phyloP scores from a whole-genome alignment of 2,329 filamentous ascomycete species.

The Trichoderma guizhouense region DNA sequence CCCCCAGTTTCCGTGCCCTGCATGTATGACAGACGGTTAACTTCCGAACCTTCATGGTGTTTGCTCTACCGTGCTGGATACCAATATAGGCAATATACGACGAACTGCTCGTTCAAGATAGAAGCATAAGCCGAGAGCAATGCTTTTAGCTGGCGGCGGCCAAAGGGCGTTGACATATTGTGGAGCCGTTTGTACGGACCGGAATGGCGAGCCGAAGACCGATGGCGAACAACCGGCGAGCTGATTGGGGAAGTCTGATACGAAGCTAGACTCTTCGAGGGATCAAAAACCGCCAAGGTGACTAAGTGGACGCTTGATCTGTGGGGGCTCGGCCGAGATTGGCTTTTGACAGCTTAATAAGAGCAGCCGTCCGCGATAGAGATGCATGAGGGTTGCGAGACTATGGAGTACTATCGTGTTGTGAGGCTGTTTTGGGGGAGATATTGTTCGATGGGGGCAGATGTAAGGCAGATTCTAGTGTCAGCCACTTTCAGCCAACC shows the following conservation, averaged over 20 bases:
- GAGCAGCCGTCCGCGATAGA: not conserved
- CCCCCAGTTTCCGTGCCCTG: slow-evolving; percentile 26
- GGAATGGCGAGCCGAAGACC: slow-evolving; percentile 1
- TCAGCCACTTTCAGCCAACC: not conserved
- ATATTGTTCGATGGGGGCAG: not conserved
- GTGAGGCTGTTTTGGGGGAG: not conserved
- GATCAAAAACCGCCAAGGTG: slow-evolving; percentile 18
- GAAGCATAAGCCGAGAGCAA: slow-evolving; percentile 12
- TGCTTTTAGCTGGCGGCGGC: slow-evolving; percentile 12
- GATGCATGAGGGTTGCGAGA: not conserved
- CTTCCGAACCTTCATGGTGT: slow-evolving; percentile 25
- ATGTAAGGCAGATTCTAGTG: not conserved
- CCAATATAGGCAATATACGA: slow-evolving; percentile 5
- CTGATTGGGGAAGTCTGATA: slow-evolving; percentile 10
- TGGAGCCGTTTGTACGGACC: slow-evolving; percentile 2
- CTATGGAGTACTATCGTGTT: not conserved
- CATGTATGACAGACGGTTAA: slow-evolving; percentile 27
- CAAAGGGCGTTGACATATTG: slow-evolving; percentile 14
- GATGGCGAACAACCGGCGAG: slow-evolving; percentile 1
- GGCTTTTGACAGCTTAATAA: slow-evolving; percentile 3
- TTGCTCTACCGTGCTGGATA: not conserved
- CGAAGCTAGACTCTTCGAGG: slow-evolving; percentile 11
- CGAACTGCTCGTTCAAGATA: slow-evolving; percentile 1
- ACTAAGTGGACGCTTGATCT: not conserved
- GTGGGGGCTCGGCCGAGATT: not conserved